Percentiles rank a stretch among this genome's conserved stretches.
These are phyloP conservation scores for Ceratobasidium sp. DNA, from an alignment of 1,284 basidiomycete genomes.

Conservation along the genomic window DNA sequence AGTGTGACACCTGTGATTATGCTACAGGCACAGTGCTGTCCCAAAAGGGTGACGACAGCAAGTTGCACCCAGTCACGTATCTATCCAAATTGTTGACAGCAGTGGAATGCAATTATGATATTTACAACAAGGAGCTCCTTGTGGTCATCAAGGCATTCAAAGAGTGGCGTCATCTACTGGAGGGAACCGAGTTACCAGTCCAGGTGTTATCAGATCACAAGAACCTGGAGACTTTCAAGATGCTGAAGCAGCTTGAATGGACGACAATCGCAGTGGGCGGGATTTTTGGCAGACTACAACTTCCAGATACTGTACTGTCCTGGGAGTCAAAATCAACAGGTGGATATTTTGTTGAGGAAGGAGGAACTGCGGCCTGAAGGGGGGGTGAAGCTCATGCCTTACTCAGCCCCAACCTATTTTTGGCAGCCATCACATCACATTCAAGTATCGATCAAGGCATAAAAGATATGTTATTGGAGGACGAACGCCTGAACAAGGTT, in stretches of 20 bases:
- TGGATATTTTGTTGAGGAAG: constrained; percentile 56
- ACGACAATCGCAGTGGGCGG: constrained; percentile 57
- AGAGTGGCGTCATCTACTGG: not conserved
- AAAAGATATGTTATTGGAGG: not conserved
- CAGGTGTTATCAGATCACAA: too few relatives aligned
- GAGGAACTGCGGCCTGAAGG: constrained; percentile 48
- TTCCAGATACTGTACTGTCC: constrained; percentile 55
- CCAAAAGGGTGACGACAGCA: constrained; percentile 41
- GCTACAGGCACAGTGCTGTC: constrained; percentile 46
- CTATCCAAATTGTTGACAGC: constrained; percentile 7
- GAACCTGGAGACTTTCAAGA: too few relatives aligned
- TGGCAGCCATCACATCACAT: not conserved
- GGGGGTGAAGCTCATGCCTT: constrained; percentile 26
- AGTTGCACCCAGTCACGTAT: constrained; percentile 46
- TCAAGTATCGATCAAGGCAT: not conserved
- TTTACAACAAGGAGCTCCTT: constrained; percentile 8
- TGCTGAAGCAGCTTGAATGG: too few relatives aligned
- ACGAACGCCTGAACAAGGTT: not conserved
- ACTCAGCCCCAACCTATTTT: not conserved
- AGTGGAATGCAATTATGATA: constrained; percentile 6
- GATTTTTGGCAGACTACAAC: constrained; percentile 52
- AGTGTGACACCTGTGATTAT: constrained; percentile 21
- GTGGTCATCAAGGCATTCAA: not conserved
- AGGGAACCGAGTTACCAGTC: not conserved
- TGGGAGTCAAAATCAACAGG: constrained; percentile 50